Evolutionary conservation across 202 grass and related monocot genomes (phyloP).

Genomic region (Eragrostis tef): DNA sequence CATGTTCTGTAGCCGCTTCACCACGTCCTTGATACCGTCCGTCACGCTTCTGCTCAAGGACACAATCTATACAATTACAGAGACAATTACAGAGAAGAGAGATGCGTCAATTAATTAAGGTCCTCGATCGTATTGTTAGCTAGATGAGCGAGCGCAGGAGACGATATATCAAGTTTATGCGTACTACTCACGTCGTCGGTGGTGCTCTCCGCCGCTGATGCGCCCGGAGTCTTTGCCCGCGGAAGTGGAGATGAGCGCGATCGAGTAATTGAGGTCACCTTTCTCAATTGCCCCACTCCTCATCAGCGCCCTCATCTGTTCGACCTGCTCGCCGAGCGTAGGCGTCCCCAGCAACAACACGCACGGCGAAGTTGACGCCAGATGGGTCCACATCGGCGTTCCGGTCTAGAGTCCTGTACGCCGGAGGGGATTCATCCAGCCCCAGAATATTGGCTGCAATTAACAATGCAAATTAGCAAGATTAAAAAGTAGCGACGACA

Average conservation of each 20-base stretch:
- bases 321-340: conserved; percentile 46
- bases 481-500: too few relatives aligned
- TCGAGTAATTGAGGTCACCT: background rate
- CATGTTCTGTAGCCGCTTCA: background rate
- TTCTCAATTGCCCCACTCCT: conserved; percentile 13
- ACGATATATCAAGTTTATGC: too few relatives aligned
- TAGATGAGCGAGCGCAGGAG: too few relatives aligned
- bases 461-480: background rate
- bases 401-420: background rate
- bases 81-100: too few relatives aligned
- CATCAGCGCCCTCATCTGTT: conserved; percentile 38
- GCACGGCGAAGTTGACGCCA: conserved; percentile 63
- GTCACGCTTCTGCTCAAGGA: background rate
- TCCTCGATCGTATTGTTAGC: too few relatives aligned
- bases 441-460: background rate
- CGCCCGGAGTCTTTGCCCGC: background rate
- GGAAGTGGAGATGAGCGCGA: conserved; percentile 5
- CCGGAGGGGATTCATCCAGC: background rate
- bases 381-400: background rate
- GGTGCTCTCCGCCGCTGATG: background rate
- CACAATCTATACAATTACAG: background rate
- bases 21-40: background rate
- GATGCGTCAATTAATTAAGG: too few relatives aligned
- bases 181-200: too few relatives aligned
- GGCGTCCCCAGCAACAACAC: conserved; percentile 39